phyloP scores from a whole-genome alignment of 2,329 filamentous ascomycete genomes.

The Hymenoscyphus fructigenus region DNA sequence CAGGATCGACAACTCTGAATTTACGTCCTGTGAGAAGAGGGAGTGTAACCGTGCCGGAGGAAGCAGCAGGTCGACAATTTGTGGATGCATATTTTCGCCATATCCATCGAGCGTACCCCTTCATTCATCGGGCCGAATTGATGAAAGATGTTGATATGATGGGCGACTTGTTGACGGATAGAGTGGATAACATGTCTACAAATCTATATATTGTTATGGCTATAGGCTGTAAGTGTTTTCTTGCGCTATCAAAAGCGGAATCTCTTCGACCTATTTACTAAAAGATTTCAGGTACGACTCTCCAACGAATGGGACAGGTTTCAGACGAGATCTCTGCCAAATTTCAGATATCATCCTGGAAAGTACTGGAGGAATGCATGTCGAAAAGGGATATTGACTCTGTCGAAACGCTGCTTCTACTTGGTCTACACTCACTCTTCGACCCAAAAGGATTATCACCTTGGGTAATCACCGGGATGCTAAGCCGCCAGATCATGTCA shows the following conservation, averaged over 20 bases:
- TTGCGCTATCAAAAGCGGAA: not conserved
- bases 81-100: slow-evolving; percentile 7
- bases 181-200: slow-evolving; percentile 1
- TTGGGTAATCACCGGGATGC: not conserved
- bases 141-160: not conserved
- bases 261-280: not conserved
- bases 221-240: not conserved
- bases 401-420: not conserved
- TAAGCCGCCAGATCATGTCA: not conserved
- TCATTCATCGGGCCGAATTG: not conserved
- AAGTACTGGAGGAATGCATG: slow-evolving; percentile 1
- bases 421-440: slow-evolving; percentile 4
- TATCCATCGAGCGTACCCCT: slow-evolving; percentile 4
- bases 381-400: slow-evolving; percentile 4
- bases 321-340: not conserved
- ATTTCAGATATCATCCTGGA: not conserved
- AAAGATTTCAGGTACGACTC: not conserved
- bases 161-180: not conserved
- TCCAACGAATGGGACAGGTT: slow-evolving; percentile 3
- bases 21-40: not conserved
- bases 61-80: slow-evolving; percentile 4
- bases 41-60: not conserved
- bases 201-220: slow-evolving; percentile 2
- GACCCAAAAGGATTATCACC: slow-evolving; percentile 2
- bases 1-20: not conserved